Evolutionary conservation across 2,329 filamentous ascomycete species (phyloP).

Genomic region (Alternaria sp.): DNA sequence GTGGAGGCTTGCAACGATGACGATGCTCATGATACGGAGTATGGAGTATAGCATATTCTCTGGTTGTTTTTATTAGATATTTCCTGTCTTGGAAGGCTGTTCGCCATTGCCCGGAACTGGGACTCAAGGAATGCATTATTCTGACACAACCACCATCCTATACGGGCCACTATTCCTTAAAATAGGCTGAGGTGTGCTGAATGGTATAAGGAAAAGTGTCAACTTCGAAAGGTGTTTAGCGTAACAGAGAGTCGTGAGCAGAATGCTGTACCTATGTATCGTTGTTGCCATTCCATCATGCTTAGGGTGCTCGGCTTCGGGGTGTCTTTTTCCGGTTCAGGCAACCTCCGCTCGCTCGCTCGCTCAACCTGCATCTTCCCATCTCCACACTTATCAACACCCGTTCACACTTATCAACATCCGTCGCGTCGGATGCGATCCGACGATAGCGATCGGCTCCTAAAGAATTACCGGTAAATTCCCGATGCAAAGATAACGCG

Average conservation of each 20-base stretch:
- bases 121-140: too few relatives aligned
- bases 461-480: background rate
- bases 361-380: slow-evolving; percentile 3
- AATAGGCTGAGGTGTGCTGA: too few relatives aligned
- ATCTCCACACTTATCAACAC: background rate
- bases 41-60: background rate
- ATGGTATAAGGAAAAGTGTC: too few relatives aligned
- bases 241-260: background rate
- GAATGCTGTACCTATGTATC: too few relatives aligned
- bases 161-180: too few relatives aligned
- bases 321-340: background rate
- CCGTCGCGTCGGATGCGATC: background rate
- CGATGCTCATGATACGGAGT: too few relatives aligned
- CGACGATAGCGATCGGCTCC: background rate
- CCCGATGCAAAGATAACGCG: slow-evolving; percentile 5
- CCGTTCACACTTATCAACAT: slow-evolving; percentile 1
- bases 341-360: background rate
- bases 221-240: too few relatives aligned
- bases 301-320: background rate
- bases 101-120: too few relatives aligned
- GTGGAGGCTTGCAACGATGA: slow-evolving; percentile 15
- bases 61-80: background rate
- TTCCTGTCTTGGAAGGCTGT: background rate
- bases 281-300: background rate
- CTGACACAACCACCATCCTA: too few relatives aligned